Evolutionary conservation across 495 filamentous ascomycete species (phyloP).

Genomic region (Xylaria grammica): DNA sequence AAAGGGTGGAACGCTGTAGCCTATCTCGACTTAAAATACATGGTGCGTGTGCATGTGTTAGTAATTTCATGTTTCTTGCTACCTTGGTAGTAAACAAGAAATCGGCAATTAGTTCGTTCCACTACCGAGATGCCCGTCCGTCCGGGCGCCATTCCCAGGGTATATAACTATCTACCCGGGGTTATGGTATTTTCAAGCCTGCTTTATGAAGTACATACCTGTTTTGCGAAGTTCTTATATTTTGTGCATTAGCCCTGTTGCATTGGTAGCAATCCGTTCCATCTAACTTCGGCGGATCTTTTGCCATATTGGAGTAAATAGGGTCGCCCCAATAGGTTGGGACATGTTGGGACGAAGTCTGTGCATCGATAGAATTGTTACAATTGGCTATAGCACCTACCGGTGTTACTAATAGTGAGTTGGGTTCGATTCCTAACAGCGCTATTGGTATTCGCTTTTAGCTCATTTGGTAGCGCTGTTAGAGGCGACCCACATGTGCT

Average conservation of each 20-base stretch:
- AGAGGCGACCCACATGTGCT: too few species aligned
- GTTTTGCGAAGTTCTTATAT: conserved; percentile 5
- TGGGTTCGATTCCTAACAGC: too few species aligned
- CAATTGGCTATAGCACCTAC: too few species aligned
- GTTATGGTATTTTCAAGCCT: not conserved
- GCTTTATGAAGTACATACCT: not conserved
- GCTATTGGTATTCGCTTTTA: too few species aligned
- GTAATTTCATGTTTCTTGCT: not conserved
- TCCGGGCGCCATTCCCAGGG: too few species aligned
- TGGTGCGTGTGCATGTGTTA: not conserved
- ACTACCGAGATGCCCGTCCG: not conserved
- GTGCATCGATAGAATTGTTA: too few species aligned
- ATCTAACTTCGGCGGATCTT: conserved; percentile 9
- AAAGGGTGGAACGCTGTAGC: not conserved
- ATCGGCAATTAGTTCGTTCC: not conserved
- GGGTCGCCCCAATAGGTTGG: not conserved
- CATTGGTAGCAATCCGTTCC: conserved; percentile 6
- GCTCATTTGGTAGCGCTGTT: too few species aligned
- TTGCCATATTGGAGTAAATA: not conserved
- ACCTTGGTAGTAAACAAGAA: not conserved
- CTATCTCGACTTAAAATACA: not conserved
- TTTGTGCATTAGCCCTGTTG: conserved; percentile 15
- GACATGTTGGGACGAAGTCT: too few species aligned
- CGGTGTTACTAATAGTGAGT: too few species aligned
- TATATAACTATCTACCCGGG: too few species aligned